These are phyloP conservation scores for Nepenthes gracilis DNA, from an alignment of 148 eudicot genomes.

Conservation along the genomic window DNA sequence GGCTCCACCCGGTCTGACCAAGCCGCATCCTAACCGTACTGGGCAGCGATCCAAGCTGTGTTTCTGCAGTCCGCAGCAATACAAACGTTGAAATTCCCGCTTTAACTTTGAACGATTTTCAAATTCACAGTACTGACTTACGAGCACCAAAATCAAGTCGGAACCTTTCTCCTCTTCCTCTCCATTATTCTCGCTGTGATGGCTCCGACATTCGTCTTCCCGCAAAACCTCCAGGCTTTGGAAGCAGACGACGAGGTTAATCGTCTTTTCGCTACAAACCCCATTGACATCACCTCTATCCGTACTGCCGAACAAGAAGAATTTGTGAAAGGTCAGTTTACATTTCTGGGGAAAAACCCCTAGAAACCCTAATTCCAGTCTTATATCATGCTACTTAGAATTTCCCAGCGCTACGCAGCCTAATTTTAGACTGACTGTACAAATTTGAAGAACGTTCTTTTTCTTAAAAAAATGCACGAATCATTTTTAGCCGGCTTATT, in stretches of 20 bases:
- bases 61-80: too few species aligned
- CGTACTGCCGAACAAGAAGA: constrained; percentile 73
- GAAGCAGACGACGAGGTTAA: constrained; percentile 29
- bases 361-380: constrained; percentile 15
- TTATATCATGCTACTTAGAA: not conserved
- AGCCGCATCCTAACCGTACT: too few species aligned
- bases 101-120: too few species aligned
- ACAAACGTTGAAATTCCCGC: too few species aligned
- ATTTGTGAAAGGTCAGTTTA: constrained; percentile 66
- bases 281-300: constrained; percentile 36
- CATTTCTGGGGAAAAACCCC: not conserved
- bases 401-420: not conserved
- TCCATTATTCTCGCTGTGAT: constrained; percentile 10
- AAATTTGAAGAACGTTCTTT: not conserved
- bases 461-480: not conserved
- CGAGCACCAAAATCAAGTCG: not conserved
- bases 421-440: not conserved
- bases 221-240: constrained; percentile 41
- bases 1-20: too few species aligned
- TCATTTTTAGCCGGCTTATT: not conserved
- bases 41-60: too few species aligned
- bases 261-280: constrained; percentile 26
- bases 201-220: constrained; percentile 76
- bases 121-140: too few species aligned
- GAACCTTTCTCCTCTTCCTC: not conserved